Evolutionary conservation across 148 eudicot species (phyloP).

Genomic region (Arbutus unedo): DNA sequence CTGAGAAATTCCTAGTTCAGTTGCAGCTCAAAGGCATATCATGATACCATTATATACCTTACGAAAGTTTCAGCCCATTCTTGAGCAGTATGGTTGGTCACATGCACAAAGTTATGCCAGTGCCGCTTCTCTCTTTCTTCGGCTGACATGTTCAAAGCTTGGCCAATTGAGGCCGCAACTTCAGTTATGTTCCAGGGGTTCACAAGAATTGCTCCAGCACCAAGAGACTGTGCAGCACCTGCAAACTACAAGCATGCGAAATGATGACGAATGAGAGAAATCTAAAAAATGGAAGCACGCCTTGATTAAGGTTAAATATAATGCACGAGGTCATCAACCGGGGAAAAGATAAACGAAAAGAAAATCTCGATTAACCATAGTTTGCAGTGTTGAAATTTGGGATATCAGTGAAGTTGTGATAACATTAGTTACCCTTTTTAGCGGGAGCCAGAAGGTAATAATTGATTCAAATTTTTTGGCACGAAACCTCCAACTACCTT

Average conservation of each 20-base stretch:
- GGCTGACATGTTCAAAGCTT: conserved; percentile 84
- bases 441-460: neutral
- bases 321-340: neutral
- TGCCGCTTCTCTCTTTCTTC: conserved; percentile 94
- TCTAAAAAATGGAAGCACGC: neutral
- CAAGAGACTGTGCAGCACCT: conserved; percentile 98
- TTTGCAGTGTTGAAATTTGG: neutral
- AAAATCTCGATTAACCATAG: neutral
- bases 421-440: neutral
- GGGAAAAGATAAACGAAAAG: neutral
- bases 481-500: neutral
- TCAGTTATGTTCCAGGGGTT: conserved; percentile 97
- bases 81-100: conserved; percentile 89
- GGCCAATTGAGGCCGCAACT: conserved; percentile 78
- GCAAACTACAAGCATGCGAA: conserved; percentile 57
- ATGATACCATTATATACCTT: conserved; percentile 43
- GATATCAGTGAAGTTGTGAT: neutral
- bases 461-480: neutral
- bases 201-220: conserved; percentile 93
- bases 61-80: conserved; percentile 98
- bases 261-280: conserved; percentile 3
- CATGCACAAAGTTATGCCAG: conserved; percentile 65
- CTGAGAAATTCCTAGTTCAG: neutral
- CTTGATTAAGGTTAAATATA: neutral
- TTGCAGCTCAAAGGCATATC: conserved; percentile 8